Evolutionary conservation across 176 grass and related monocot genomes (phyloP), one percentile per base, ranked within the genome.

Genomic region (Lolium perenne): DNA sequence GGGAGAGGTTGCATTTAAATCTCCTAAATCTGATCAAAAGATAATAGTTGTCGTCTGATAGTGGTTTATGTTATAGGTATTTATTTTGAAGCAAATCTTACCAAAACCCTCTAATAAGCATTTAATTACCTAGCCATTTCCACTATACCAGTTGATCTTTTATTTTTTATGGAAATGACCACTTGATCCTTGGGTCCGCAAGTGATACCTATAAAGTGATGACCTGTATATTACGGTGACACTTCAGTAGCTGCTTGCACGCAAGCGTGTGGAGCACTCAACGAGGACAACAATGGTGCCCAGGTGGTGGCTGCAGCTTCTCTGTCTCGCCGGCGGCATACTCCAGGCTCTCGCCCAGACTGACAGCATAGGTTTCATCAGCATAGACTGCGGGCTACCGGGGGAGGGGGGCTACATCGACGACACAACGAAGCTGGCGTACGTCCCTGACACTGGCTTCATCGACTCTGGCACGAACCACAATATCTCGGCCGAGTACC

Each of bases 381-480:
- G 20, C 68, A 71, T 71, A 71, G 68, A 71, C 68, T 45, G 68
- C 20, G 92, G 92, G 29, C 41, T 91, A 4, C 60, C 84, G 26
- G 69, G 45, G 48, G 81, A 84, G 15, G 69, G 57, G 38, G 81
- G 80, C 60, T 89, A 85, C 47, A 73, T 76, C 15, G 87, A 87
- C 59, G 20, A 73, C 17, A 11, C 18, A 10, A 71, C 68, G 40
- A 71, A 45, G 38, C 17, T 71, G 38, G 10, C 41, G 0, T 71
- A 71, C 10, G 68, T 45, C 38, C 10, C 68, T 2, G 68, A 71
- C 18, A 10, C 68, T 10, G 38, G 38, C 0, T 71, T 71, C 68
- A 45, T 41, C 18, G 18, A 45, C 18, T 20, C 68, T 9, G 68
- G 68, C 38, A 45, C 18, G 38, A 41, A 41, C 18, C 41, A 71